Evolutionary conservation across 768 basidiomycete species (phyloP).

Genomic region (Mrakia blollopis): DNA sequence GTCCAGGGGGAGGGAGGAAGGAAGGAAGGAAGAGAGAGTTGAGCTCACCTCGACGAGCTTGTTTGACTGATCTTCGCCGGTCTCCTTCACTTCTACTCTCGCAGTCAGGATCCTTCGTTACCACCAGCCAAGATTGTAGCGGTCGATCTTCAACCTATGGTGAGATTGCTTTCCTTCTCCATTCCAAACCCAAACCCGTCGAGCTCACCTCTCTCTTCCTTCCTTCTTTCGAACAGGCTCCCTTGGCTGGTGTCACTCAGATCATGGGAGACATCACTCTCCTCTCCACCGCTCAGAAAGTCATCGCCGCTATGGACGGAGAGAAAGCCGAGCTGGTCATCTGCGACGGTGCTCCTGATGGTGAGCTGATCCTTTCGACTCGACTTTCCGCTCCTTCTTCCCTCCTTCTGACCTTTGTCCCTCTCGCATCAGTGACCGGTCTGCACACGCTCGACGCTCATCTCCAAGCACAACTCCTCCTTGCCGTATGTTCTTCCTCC

Average conservation of each 20-base stretch:
- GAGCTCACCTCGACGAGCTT: background rate
- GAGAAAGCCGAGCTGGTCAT: slow-evolving; percentile 48
- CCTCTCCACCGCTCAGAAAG: slow-evolving; percentile 45
- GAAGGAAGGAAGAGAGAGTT: background rate
- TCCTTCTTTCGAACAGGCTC: slow-evolving; percentile 40
- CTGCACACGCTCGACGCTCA: slow-evolving; percentile 51
- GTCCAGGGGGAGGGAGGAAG: background rate
- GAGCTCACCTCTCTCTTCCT: background rate
- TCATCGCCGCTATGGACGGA: slow-evolving; percentile 47
- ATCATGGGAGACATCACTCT: slow-evolving; percentile 50
- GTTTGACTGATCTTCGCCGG: background rate
- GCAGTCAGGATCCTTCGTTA: slow-evolving; percentile 1
- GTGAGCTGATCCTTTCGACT: slow-evolving; percentile 33
- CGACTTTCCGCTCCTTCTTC: background rate
- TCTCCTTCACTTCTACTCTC: background rate
- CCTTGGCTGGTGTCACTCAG: slow-evolving; percentile 46
- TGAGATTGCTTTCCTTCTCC: slow-evolving; percentile 9
- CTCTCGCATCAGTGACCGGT: slow-evolving; percentile 45
- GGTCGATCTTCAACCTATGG: slow-evolving; percentile 46
- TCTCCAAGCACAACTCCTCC: slow-evolving; percentile 48
- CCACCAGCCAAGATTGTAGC: slow-evolving; percentile 40
- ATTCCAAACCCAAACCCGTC: background rate
- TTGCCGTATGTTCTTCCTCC: slow-evolving; percentile 42
- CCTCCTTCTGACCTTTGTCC: background rate
- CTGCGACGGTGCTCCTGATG: slow-evolving; percentile 52